A percentile compares a stretch with the other conserved stretches of the same genome.
phyloP scores from a whole-genome alignment of 2,329 filamentous ascomycete genomes.

The Aureobasidium vineae region DNA sequence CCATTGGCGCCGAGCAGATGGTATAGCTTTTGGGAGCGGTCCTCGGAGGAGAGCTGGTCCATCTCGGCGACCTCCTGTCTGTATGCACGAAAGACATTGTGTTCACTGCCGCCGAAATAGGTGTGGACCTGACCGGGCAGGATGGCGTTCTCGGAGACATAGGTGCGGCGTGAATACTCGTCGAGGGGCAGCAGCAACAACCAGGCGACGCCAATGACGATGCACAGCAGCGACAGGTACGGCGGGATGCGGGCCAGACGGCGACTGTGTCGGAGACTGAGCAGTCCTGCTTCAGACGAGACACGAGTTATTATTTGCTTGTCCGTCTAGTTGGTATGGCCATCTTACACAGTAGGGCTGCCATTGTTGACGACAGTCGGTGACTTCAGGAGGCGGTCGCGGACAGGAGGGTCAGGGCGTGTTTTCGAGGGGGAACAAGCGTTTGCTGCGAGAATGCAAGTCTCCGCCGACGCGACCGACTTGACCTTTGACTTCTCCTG shows the following conservation, averaged over 20 bases:
- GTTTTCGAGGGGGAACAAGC: not conserved
- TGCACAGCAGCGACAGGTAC: conserved; percentile 80
- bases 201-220: conserved; percentile 83
- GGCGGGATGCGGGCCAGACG: conserved; percentile 80
- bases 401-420: not conserved
- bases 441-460: not conserved
- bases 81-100: conserved; percentile 90
- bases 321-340: not conserved
- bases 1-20: conserved; percentile 74
- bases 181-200: conserved; percentile 85
- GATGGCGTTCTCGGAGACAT: conserved; percentile 96
- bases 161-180: conserved; percentile 86
- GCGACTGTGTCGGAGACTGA: conserved; percentile 74
- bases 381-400: conserved; percentile 9
- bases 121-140: conserved; percentile 96
- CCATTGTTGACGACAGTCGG: conserved; percentile 30
- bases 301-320: conserved; percentile 24
- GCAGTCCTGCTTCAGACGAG: conserved; percentile 52
- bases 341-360: conserved; percentile 30
- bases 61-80: conserved; percentile 74
- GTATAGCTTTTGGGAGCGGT: conserved; percentile 66
- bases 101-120: conserved; percentile 94
- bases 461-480: conserved; percentile 8
- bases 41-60: conserved; percentile 43
- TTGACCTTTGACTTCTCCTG: not conserved